Evolutionary conservation across 495 filamentous ascomycete species (phyloP), one percentile per base, ranked within the genome.

Genomic region (Aspergillus hancockii): DNA sequence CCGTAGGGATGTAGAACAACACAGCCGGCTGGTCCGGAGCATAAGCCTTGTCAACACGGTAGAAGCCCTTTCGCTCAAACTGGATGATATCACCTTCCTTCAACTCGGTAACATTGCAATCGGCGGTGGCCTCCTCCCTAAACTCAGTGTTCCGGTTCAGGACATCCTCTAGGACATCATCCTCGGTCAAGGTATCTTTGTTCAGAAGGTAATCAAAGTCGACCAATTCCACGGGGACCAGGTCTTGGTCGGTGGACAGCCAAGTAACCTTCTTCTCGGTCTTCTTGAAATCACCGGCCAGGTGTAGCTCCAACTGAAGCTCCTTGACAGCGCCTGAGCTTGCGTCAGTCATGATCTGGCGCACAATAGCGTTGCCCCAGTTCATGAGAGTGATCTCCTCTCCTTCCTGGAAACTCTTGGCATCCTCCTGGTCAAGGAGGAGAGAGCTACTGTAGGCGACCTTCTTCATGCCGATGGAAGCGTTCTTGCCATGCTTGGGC

Each of bases 191-290:
- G 57, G 90, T 88, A 63, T 97, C 92, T 82, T 96, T 97, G 55
- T 88, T 96, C 63, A 97, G 88, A 41, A 97, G 82, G 73, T 91
- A 89, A 70, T 96, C 93, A 67, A 96, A 97, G 60, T 96, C 91
- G 63, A 91, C 90, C 5, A 96, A 79, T 71, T 96, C 90, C 21
- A 94, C 88, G 0, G 88, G 85, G 31, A 96, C 81, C 8, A 94
- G 78, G 21, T 88, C 83, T 76, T 93, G 90, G 41, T 91, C 82
- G 4, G 79, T 80, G 0, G 90, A 86, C 36, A 97, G 80, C 92
- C 92, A 97, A 3, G 93, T 96, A 28, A 97, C 81, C 79, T 96
- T 97, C 83, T 96, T 96, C 68, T 91, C 85, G n/a, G 92, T 96
- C 71, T 86, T 85, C 80, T 93, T 94, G 71, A 97, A 86, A 69